Conservation (phyloP, 1,139 yeast genomes). For the Suhomyces coccinellae region DNA sequence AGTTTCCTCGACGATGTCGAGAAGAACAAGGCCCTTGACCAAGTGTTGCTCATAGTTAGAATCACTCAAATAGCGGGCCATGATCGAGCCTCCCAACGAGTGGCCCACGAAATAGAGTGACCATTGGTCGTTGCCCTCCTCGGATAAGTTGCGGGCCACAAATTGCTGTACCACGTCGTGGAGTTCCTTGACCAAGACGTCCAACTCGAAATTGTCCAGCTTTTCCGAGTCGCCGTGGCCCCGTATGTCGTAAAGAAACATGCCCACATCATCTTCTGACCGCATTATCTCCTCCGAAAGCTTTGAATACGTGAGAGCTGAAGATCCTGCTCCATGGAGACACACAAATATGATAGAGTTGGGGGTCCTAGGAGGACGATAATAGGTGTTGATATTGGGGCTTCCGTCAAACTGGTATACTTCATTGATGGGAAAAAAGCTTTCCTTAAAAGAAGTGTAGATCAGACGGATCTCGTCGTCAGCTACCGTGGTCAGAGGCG, state of each 20-base stretch:
- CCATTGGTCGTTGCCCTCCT: conserved; percentile 8
- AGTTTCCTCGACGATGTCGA: conserved; percentile 94
- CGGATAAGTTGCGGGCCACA: conserved; percentile 19
- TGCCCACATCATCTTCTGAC: conserved; percentile 45
- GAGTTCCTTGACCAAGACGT: conserved; percentile 59
- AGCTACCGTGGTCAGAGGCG: neutral
- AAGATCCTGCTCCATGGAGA: conserved; percentile 96
- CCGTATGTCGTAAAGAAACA: conserved; percentile 73
- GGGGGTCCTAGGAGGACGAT: conserved; percentile 47
- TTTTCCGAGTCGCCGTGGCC: conserved; percentile 66
- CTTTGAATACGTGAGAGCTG: conserved; percentile 72
- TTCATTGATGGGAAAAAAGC: conserved; percentile 11
- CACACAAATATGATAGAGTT: conserved; percentile 62
- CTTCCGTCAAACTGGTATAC: conserved; percentile 7
- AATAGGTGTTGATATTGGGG: conserved; percentile 54
- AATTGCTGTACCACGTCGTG: conserved; percentile 45
- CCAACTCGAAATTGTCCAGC: conserved; percentile 46
- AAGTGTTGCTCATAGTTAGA: conserved; percentile 20
- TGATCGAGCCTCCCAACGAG: conserved; percentile 87
- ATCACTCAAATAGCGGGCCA: conserved; percentile 46
- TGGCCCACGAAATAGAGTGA: conserved; percentile 71
- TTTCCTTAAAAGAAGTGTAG: conserved; percentile 7
- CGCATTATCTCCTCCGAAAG: conserved; percentile 32
- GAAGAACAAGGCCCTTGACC: conserved; percentile 66
- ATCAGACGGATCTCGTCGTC: conserved; percentile 3